Base-by-base conservation (phyloP, 2,329 filamentous ascomycete species). In the Tolypocladium endophyticum region DNA sequence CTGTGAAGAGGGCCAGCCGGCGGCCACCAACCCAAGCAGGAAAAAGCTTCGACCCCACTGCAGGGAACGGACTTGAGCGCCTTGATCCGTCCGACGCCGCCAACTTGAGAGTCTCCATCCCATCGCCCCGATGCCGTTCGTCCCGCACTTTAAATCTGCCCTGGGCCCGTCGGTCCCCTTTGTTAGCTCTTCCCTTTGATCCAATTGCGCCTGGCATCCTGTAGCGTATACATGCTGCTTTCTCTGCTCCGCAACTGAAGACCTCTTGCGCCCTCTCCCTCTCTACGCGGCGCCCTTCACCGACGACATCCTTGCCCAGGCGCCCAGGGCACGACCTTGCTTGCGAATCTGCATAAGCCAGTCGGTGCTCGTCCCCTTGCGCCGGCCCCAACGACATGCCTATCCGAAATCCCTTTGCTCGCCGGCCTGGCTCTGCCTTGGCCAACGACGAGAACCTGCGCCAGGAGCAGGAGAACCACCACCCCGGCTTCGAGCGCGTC, bases 331-430 rank as follows among this genome's bases (percentile, higher is more conserved):
- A 33, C 50, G 47, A 7, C 28, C 28, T 9, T 28, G 20, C 50
- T 28, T 4, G 12, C 50, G 50, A 14, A n/a, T 14, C 50, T 54
- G 30, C 30, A 23, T 7, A 14, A 23, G 20, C 41, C 41, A 3
- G 20, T 2, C 33, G 8, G 14, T 33, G 18, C 47, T n/a, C 25
- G 47, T 20, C 3, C 50, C 33, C 50, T 53, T 30, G 50, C 30
- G 7, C 30, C 20, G 50, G 4, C 28, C 30, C 20, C 50, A 4
- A n/a, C 58, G 77, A 64, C 61, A 89, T 89, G 87, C 82, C 85
- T 63, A 88, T 90, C 70, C 86, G 88, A 65, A 91, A 90, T 72
- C 85, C 87, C 36, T 88, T 91, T 70, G 77, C 81, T 59, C 83
- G 83, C 67, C 86, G 84, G 58, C 75, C 81, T 58, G 82, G 79